Evolutionary conservation across 768 basidiomycete species (phyloP).

Genomic region (Xerocomus spinulosus): DNA sequence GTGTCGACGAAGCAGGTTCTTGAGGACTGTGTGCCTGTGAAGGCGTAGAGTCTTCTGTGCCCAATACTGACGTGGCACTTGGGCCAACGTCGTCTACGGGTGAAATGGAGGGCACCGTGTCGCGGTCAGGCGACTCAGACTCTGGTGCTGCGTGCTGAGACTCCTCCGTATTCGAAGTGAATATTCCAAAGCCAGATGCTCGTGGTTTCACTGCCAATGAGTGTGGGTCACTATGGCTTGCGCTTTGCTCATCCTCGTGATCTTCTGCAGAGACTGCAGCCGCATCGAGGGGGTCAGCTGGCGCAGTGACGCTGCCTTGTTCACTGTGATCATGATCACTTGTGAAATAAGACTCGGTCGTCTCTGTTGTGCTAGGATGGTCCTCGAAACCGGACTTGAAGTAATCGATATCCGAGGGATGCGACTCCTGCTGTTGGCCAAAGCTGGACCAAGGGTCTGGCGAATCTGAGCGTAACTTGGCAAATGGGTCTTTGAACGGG

Average conservation of each 20-base stretch:
- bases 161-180: conserved; percentile 19
- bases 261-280: conserved; percentile 30
- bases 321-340: conserved; percentile 33
- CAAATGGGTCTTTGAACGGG: conserved; percentile 71
- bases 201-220: conserved; percentile 11
- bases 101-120: conserved; percentile 31
- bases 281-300: conserved; percentile 42
- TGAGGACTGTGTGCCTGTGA: conserved; percentile 9
- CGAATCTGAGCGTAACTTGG: conserved; percentile 55
- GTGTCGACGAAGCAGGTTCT: conserved; percentile 8
- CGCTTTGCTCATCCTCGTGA: conserved; percentile 28
- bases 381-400: conserved; percentile 29
- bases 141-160: conserved; percentile 12
- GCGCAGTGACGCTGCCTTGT: conserved; percentile 7
- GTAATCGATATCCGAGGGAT: conserved; percentile 21
- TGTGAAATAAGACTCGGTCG: conserved; percentile 36
- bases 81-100: conserved; percentile 29
- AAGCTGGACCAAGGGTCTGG: conserved; percentile 76
- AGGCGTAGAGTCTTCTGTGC: conserved; percentile 8
- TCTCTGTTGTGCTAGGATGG: conserved; percentile 18
- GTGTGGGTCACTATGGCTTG: conserved; percentile 10
- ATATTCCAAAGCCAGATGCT: conserved; percentile 51
- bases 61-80: conserved; percentile 14
- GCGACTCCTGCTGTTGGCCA: conserved; percentile 34
- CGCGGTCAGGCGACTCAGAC: conserved; percentile 12